Evolutionary conservation across 441 rosid genomes (phyloP), one percentile per base, ranked within the genome.

Genomic region (Populus trichocarpa): DNA sequence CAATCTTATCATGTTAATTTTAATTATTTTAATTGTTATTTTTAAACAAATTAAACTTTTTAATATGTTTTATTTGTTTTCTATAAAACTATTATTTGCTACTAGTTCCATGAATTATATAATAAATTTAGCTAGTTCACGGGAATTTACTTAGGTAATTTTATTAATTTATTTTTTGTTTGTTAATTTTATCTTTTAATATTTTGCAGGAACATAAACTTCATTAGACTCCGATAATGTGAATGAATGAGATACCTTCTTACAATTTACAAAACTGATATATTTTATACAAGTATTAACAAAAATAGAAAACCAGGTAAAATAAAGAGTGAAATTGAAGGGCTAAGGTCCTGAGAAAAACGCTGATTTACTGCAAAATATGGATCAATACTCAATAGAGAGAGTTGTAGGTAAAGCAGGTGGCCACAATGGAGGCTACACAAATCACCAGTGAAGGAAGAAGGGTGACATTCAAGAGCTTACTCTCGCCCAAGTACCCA

Each of bases 331-430:
- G 57, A 50, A 77, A 22, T 5, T 23, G 25, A 59, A 36, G 36
- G 64, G 14, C n/a, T 70, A 16, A 26, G 40, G 33, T 23, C 1
- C 46, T 16, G 8, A 57, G 16, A 22, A 30, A 38, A 69, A 11
- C 46, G 63, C 59, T 75, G 8, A 50, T 50, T 70, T 25, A 2
- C 5, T 67, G 71, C 76, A 14, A 38, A 30, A 75, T 12, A 73
- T n/a, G 30, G 70, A 80, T 89, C 90, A 95, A 38, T 38, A 38
- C 1, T 38, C 32, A 36, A 81, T 88, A 97, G 42, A 97, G 95
- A 67, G 99, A 92, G 86, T 97, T 97, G 85, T 94, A 97, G 85
- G 99, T 97, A 71, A 76, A 88, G 88, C 89, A 87, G 79, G 99
- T 95, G 76, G 98, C 98, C 53, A 87, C 67, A 71, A 94, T 97